Evolutionary conservation across 768 basidiomycete species (phyloP), one percentile per base, ranked within the genome.

Genomic region (Lenzites betulinus): DNA sequence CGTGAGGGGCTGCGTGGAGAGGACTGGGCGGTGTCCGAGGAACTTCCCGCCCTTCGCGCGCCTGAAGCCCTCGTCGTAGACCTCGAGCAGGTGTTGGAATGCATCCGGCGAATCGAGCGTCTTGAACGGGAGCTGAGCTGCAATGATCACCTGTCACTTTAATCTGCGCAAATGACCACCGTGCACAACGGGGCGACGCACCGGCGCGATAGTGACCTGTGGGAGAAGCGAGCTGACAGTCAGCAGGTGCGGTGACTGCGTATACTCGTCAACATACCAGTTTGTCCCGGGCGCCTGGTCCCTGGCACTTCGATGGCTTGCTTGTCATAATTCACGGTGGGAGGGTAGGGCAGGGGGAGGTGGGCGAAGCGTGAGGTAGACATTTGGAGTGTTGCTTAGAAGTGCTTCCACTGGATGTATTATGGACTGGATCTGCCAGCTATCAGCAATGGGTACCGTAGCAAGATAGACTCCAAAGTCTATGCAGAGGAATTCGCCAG

Each of bases 251-350:
- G 26, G 49, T 46, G 30, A 33, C 28, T 7, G 38, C 35, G 26
- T n/a, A 46, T 51, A 13, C n/a, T 36, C 7, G 7, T 7, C 23
- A 5, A 72, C 82, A 59, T 64, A 90, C 90, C 88, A 63, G 90
- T 88, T 74, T 92, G 88, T 35, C 91, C 91, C 13, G 89, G 85
- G 48, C 83, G 83, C 74, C 88, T 88, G 1, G 92, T 93, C 20
- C 89, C 91, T 20, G 92, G 87, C 20, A 93, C 85, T 51, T 81
- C 73, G 18, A 87, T 74, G n/a, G 83, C 76, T 74, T 94, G 92
- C 59, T 74, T 80, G 35, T 79, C 77, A 68, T 81, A 89, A 49
- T 91, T 74, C 44, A 76, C 43, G 36, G 75, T 68, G 6, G 63
- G 69, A 13, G 81, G 79, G 16, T 73, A 52, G 30, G 72, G 67